These are phyloP conservation scores for Fonsecaea erecta DNA, from an alignment of 2,329 filamentous ascomycete species.

Conservation along the genomic window DNA sequence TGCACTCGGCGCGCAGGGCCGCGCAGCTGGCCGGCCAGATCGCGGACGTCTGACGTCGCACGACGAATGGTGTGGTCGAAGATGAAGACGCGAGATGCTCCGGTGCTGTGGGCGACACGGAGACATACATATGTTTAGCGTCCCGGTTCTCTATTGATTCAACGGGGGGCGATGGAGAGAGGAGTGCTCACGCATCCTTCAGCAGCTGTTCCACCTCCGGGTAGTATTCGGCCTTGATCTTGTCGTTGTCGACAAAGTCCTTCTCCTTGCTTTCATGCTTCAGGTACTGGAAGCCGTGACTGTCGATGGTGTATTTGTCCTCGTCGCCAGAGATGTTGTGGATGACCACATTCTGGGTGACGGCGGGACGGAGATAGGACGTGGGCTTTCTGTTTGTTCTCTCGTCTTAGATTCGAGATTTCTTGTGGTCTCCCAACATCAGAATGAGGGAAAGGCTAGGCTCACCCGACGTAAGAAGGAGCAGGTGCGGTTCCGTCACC, in stretches of 20 bases:
- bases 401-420: neutral
- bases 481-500: conserved; percentile 31
- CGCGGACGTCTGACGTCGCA: conserved; percentile 39
- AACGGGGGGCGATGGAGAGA: conserved; percentile 2
- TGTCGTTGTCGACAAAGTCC: conserved; percentile 41
- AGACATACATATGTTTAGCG: conserved; percentile 8
- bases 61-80: conserved; percentile 67
- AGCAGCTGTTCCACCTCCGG: conserved; percentile 43
- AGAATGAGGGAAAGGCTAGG: neutral
- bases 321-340: conserved; percentile 53
- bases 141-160: neutral
- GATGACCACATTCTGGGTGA: conserved; percentile 36
- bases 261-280: conserved; percentile 44
- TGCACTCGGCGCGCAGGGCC: conserved; percentile 69
- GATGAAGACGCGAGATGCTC: conserved; percentile 60
- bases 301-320: conserved; percentile 47
- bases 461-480: conserved; percentile 31
- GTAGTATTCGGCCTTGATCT: conserved; percentile 42
- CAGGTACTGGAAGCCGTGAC: conserved; percentile 45
- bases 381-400: conserved; percentile 28
- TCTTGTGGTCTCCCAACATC: too few relatives aligned
- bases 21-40: conserved; percentile 43
- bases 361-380: conserved; percentile 28
- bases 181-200: conserved; percentile 38
- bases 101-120: conserved; percentile 51